Evolutionary conservation across 2,329 filamentous ascomycete species (phyloP), one percentile per base, ranked within the genome.

Genomic region (Monascus ruber): DNA sequence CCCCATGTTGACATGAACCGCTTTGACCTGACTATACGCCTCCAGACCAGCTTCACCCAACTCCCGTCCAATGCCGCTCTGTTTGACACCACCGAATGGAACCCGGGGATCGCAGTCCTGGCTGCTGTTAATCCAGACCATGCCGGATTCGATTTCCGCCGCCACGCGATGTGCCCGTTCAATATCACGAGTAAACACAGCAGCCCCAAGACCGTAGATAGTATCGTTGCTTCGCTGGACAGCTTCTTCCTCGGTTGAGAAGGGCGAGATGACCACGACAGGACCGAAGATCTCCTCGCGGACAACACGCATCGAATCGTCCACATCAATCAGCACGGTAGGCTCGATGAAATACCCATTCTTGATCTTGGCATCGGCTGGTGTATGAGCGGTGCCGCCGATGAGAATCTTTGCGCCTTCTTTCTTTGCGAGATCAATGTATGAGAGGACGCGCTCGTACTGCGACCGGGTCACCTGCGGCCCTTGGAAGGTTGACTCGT

Each of bases 61-160:
- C 44, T 76, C 68, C 17, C 71, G 54, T 0, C 73, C 73, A 52
- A 76, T 66, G 17, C 66, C 65, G 39, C 61, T 66, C 49, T 68
- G 63, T 52, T 68, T 68, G 11, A 68, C 63, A 36, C 65, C 65
- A 17, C 65, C 65, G 42, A 65, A 67, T 0, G 64, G 62, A 6
- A 67, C 49, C 0, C 62, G 50, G 2, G 57, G 56, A 42, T 68
- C 63, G 33, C 59, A 63, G 37, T 68, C 63, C 41, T 62, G 61
- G 28, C 57, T 63, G 29, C 60, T 66, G 42, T 69, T 69, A 25
- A 68, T 56, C 65, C 64, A 68, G 3, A 67, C 64, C 60, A 64
- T 68, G n/a, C 65, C 65, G 2, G 64, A 56, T 46, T 67, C 63
- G n/a, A 68, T 60, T 38, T 61, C 57, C 2, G 54, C 52, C 1